Evolutionary conservation across 1,284 basidiomycete species (phyloP), one percentile per base, ranked within the genome.

Genomic region (Leccinum ponderosum): DNA sequence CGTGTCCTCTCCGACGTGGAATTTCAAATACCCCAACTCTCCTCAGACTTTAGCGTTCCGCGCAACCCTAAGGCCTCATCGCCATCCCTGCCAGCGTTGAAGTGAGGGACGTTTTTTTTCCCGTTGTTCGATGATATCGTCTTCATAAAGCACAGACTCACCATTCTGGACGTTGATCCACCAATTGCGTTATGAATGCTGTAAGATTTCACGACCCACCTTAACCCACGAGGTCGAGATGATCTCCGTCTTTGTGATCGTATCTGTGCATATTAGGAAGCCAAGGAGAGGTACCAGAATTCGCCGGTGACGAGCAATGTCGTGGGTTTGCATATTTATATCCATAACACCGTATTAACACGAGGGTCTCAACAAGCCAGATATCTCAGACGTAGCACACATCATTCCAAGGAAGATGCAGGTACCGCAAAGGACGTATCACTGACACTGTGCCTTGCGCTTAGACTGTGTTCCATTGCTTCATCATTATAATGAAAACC

Each of bases 11-110:
- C 25, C 50, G 25, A 53, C 51, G n/a, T 48, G 14, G 6, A 61
- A 72, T 72, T 72, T 72, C 64, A 72, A 72, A 72, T 71, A 55
- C 8, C 14, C 9, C 15, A 72, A 72, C 72, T 69, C 60, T 65
- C 64, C 58, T 61, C 35, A 27, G 29, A 42, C 51, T 25, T 48
- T 39, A 58, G 42, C 8, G 12, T 44, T 54, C 53, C 25, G 50
- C 25, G 50, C 29, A 47, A 25, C 15, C 15, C 14, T 14, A 14
- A 51, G 25, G 22, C 22, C 25, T 50, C 42, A 6, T 44, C 42
- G 6, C 17, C 44, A 50, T 42, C 47, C 55, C 57, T 53, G 17
- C 56, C 57, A 59, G 39, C 15, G 17, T 20, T 11, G 55, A 8
- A 44, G 14, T 7, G 44, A 44, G 8, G 15, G 25, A 27, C 44